Evolutionary conservation across 257 asterid species (phyloP).

Genomic region (Fraxinus pennsylvanica): DNA sequence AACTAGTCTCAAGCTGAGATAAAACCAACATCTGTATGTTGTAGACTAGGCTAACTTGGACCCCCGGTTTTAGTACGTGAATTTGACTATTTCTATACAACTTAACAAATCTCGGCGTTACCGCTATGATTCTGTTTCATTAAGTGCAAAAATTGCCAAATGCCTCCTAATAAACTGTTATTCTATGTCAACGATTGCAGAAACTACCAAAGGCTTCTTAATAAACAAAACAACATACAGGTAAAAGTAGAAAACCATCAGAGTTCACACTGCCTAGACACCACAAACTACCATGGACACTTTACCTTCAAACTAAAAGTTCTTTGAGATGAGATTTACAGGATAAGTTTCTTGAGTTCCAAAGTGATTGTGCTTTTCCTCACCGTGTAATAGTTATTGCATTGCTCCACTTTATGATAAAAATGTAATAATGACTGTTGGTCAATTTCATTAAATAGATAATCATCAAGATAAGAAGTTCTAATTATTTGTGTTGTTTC

Average conservation of each 20-base stretch:
- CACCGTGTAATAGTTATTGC: not conserved
- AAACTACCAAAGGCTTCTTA: not conserved
- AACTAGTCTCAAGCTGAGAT: not conserved
- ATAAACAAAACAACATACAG: not conserved
- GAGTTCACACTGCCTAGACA: not conserved
- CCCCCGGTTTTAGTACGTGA: not conserved
- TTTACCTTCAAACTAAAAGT: not conserved
- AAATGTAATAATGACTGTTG: not conserved
- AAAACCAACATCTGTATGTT: not conserved
- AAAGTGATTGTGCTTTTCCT: not conserved
- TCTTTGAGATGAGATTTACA: not conserved
- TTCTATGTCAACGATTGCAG: not conserved
- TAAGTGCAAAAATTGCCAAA: not conserved
- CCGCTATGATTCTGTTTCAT: not conserved
- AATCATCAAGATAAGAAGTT: constrained; percentile 1
- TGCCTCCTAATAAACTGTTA: not conserved
- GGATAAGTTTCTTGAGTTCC: not conserved
- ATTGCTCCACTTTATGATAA: not conserved
- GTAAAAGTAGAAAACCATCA: not conserved
- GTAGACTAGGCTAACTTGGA: not conserved
- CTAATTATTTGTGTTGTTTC: constrained; percentile 27
- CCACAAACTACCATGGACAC: not conserved
- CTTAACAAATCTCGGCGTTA: not conserved
- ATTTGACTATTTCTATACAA: not conserved
- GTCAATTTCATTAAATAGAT: not conserved